Evolutionary conservation across 1,284 basidiomycete genomes (phyloP), one percentile per base, ranked within the genome.

Genomic region (Ganoderma lucidum): DNA sequence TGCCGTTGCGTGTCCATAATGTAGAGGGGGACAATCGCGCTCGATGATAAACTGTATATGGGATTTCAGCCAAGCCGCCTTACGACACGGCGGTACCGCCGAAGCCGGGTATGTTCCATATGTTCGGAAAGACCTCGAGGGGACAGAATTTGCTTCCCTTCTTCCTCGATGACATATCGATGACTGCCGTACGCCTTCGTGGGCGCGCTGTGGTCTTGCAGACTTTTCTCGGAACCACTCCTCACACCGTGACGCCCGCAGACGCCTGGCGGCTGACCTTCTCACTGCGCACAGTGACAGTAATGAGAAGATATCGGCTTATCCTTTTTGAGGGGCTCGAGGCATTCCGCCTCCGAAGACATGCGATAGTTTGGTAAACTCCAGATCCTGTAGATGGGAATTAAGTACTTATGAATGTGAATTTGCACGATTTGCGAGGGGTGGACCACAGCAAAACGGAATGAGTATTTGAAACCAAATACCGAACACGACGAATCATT

Each of bases 31-130:
- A 28, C 37, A 42, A 39, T 39, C 23, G 35, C 56, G 56, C 56
- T 32, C 35, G 23, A 32, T 12, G 19, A 39, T 37, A 59, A 23
- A n/a, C 37, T 17, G n/a, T 39, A 9, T 9, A 12, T 6, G 37
- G 15, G 6, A 3, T 2, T 19, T 14, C 35, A 17, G 9, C 23
- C 23, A 23, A 17, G 23, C 51, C 70, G 35, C 35, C 35, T 35
- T 69, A 73, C 71, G 71, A 69, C 69, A 69, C 35, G 45, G 69
- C 72, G 72, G 72, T 45, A 58, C 72, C 72, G 70, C 71, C 37
- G 55, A 59, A 23, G 23, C n/a, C 48, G 23, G 61, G 60, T 41
- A 45, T 19, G 41, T 28, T 37, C 56, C 51, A 55, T 48, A 28
- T 19, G 62, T 39, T 64, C 53, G 56, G 67, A 32, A 62, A 42